Evolutionary conservation across 768 basidiomycete genomes (phyloP).

Genomic region (Amanita pseudoporphyria): DNA sequence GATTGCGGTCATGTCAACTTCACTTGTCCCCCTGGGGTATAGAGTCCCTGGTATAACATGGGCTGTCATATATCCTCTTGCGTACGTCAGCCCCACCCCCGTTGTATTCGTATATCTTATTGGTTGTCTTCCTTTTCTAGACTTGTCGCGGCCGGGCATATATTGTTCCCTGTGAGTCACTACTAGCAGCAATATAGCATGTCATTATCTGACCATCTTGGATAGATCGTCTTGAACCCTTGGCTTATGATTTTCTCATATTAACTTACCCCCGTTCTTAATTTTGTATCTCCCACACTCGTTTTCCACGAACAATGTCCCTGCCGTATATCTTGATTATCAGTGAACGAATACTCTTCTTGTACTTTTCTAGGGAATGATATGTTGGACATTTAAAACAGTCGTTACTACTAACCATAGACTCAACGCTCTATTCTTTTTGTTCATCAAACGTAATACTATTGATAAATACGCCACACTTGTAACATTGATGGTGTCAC

Average conservation of each 20-base stretch:
- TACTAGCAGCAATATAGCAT: neutral
- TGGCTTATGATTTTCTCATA: conserved; percentile 83
- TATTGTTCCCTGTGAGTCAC: conserved; percentile 61
- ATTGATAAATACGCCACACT: too few species aligned
- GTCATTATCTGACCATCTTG: conserved; percentile 5
- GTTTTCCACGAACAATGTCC: neutral
- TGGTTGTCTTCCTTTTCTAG: conserved; percentile 25
- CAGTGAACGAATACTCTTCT: neutral
- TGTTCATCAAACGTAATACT: too few species aligned
- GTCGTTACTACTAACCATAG: too few species aligned
- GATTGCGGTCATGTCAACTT: conserved; percentile 47
- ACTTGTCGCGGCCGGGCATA: conserved; percentile 54
- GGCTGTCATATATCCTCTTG: conserved; percentile 71
- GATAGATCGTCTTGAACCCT: conserved; percentile 73
- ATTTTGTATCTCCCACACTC: neutral
- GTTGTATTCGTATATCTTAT: conserved; percentile 5
- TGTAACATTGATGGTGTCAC: too few species aligned
- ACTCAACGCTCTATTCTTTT: neutral
- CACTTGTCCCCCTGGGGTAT: conserved; percentile 55
- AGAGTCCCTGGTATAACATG: conserved; percentile 51
- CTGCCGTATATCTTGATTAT: conserved; percentile 1
- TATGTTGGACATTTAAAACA: neutral
- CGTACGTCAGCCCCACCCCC: conserved; percentile 37
- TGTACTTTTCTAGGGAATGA: neutral
- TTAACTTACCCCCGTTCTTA: conserved; percentile 12